These are phyloP conservation scores for Shiraia bambusicola DNA, from an alignment of 2,329 filamentous ascomycete species.

Conservation along the genomic window DNA sequence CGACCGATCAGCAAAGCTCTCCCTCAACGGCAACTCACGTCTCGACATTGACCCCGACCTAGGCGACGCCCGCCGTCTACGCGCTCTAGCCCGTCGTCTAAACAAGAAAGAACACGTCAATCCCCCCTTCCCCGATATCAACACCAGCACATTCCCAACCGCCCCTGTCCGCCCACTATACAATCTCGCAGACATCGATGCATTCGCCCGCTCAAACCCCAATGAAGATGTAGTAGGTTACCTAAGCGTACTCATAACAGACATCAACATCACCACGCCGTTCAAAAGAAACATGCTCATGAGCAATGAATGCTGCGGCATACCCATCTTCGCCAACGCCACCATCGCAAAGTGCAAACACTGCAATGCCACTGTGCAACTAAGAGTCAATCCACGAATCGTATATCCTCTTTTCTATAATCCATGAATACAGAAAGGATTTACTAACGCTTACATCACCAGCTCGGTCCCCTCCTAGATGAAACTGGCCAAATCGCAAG, in stretches of 20 bases:
- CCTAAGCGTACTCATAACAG: slow-evolving; percentile 48
- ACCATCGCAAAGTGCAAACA: slow-evolving; percentile 43
- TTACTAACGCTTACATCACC: no score
- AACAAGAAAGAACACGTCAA: slow-evolving; percentile 55
- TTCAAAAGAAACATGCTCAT: slow-evolving; percentile 49
- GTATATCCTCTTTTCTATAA: slow-evolving; percentile 25
- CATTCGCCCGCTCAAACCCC: slow-evolving; percentile 34
- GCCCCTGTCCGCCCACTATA: slow-evolving; percentile 43
- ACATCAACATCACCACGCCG: slow-evolving; percentile 45
- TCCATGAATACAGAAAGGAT: no score
- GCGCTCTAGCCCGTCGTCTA: slow-evolving; percentile 51
- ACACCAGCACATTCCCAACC: slow-evolving; percentile 19
- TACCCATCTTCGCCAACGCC: slow-evolving; percentile 57
- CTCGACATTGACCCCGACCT: slow-evolving; percentile 59
- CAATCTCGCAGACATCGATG: slow-evolving; percentile 49
- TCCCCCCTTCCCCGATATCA: slow-evolving; percentile 49
- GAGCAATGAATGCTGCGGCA: slow-evolving; percentile 54
- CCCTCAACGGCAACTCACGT: slow-evolving; percentile 49
- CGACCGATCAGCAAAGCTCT: slow-evolving; percentile 39
- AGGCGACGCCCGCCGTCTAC: slow-evolving; percentile 57
- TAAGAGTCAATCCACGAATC: slow-evolving; percentile 48
- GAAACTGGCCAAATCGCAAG: slow-evolving; percentile 57
- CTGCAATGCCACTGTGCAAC: slow-evolving; percentile 39
- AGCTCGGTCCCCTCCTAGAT: slow-evolving; percentile 51
- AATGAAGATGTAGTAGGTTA: slow-evolving; percentile 47